Evolutionary conservation across 441 rosid species (phyloP).

Genomic region (Capsella rubella): DNA sequence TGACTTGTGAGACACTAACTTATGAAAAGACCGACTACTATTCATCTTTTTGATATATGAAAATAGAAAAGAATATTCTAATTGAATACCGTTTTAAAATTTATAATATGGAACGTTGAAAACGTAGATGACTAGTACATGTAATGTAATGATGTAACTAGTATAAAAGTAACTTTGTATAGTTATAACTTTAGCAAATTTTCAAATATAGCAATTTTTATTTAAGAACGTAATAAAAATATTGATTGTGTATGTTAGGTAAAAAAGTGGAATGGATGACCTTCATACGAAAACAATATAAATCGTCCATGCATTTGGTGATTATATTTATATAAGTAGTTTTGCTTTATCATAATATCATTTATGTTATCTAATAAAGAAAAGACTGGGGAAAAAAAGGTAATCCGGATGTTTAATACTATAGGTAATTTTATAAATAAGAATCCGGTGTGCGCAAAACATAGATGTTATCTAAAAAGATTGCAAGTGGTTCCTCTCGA

Average conservation of each 20-base stretch:
- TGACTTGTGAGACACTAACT: constrained; percentile 17
- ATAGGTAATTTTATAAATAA: not conserved
- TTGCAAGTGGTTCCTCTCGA: too few relatives aligned
- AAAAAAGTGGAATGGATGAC: not conserved
- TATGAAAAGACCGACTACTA: not conserved
- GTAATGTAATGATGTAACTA: too few relatives aligned
- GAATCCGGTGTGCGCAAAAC: constrained; percentile 1
- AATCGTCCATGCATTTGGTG: not conserved
- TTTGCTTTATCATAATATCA: not conserved
- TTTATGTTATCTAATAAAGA: not conserved
- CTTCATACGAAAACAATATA: not conserved
- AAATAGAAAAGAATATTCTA: not conserved
- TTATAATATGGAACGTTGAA: not conserved
- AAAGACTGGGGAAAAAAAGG: not conserved
- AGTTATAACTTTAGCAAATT: too few relatives aligned
- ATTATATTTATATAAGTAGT: too few relatives aligned
- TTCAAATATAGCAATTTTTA: not conserved
- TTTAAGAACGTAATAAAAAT: not conserved
- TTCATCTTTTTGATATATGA: not conserved
- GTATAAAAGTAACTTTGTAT: too few relatives aligned
- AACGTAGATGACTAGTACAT: not conserved
- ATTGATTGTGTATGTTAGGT: not conserved
- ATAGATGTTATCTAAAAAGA: not conserved
- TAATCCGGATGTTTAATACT: not conserved
- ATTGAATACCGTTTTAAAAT: not conserved